Evolutionary conservation across 352 stramenopile genomes (phyloP).

Genomic region (Globisporangium viniferum): DNA sequence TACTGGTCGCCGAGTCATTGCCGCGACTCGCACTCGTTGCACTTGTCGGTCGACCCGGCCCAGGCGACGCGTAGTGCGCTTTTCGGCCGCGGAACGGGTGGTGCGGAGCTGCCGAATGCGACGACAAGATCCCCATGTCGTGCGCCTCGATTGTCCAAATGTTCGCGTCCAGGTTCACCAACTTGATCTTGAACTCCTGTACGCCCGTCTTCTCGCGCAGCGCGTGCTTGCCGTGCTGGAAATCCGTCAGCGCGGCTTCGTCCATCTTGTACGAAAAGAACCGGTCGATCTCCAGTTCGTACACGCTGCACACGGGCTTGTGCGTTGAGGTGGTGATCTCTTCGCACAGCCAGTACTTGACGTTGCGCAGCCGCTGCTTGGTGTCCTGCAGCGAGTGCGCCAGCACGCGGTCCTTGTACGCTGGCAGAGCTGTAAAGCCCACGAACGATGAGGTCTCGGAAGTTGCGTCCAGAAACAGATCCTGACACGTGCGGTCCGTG

Average conservation of each 20-base stretch:
- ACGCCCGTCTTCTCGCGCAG: constrained; percentile 40
- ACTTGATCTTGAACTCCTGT: constrained; percentile 48
- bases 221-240: constrained; percentile 23
- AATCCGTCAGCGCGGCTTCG: constrained; percentile 20
- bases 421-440: constrained; percentile 24
- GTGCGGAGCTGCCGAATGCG: constrained; percentile 10
- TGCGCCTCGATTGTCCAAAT: constrained; percentile 36
- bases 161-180: constrained; percentile 55
- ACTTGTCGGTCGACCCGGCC: neutral
- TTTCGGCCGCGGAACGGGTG: neutral
- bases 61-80: constrained; percentile 5
- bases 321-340: constrained; percentile 42
- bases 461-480: constrained; percentile 45
- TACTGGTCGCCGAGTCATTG: constrained; percentile 13
- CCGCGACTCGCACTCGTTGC: neutral
- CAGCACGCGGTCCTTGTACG: constrained; percentile 76
- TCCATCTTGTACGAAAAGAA: constrained; percentile 47
- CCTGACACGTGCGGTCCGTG: constrained; percentile 47
- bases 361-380: constrained; percentile 32
- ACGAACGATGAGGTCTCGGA: constrained; percentile 17
- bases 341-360: constrained; percentile 49
- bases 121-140: constrained; percentile 3
- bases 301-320: constrained; percentile 50
- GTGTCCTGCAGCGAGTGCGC: constrained; percentile 46
- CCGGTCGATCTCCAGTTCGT: constrained; percentile 51